Evolutionary conservation across 495 filamentous ascomycete genomes (phyloP).

Genomic region (Podospora bellae-mahoneyi): DNA sequence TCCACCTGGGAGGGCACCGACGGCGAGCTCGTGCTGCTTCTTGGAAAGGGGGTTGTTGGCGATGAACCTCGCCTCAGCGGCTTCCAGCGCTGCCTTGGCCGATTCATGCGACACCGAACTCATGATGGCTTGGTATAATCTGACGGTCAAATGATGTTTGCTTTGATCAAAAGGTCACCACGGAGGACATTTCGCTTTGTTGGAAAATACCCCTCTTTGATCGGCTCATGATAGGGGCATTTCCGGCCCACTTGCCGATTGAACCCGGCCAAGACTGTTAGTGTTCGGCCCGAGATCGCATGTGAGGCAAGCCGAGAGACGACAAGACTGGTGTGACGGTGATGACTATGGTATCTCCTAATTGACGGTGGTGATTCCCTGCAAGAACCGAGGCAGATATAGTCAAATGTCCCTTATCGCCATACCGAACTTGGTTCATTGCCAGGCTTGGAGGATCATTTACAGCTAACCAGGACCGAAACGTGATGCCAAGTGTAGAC

Average conservation of each 20-base stretch:
- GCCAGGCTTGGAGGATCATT: no score
- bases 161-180: not conserved
- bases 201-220: not conserved
- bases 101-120: not conserved
- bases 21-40: slow-evolving; percentile 37
- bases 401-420: no score
- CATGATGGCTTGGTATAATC: not conserved
- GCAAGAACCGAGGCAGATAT: slow-evolving; percentile 34
- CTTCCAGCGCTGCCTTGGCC: slow-evolving; percentile 26
- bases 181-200: not conserved
- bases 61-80: slow-evolving; percentile 33
- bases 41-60: slow-evolving; percentile 37
- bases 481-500: no score
- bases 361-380: not conserved
- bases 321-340: no score
- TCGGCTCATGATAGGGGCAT: not conserved
- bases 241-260: no score
- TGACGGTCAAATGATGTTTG: not conserved
- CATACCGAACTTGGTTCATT: no score
- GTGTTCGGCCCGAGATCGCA: slow-evolving; percentile 2
- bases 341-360: no score
- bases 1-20: slow-evolving; percentile 52
- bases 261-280: no score
- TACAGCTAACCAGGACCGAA: no score
- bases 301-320: no score